Evolutionary conservation across 495 filamentous ascomycete genomes (phyloP).

Genomic region (Margaritispora aquatica): DNA sequence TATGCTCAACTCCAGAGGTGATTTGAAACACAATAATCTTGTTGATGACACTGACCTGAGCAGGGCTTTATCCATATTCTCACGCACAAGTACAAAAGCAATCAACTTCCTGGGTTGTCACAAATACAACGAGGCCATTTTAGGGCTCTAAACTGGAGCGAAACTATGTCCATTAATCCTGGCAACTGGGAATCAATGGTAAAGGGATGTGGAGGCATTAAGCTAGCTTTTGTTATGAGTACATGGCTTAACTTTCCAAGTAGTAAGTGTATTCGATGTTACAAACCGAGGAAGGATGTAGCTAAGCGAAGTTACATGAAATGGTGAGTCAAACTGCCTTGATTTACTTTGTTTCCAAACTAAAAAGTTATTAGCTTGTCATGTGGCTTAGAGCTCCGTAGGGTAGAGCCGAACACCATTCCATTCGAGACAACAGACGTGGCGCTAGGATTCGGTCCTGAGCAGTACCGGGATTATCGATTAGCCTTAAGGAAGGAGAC

Average conservation of each 20-base stretch:
- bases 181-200: background rate
- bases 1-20: conserved; percentile 2
- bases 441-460: background rate
- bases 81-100: background rate
- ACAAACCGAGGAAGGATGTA: background rate
- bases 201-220: background rate
- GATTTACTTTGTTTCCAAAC: background rate
- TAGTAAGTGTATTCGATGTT: conserved; percentile 3
- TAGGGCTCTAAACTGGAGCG: background rate
- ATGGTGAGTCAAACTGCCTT: background rate
- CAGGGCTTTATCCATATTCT: background rate
- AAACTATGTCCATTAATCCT: background rate
- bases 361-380: background rate
- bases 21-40: background rate
- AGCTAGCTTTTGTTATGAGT: conserved; percentile 5
- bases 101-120: background rate
- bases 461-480: background rate
- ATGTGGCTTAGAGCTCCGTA: conserved; percentile 4
- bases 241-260: background rate
- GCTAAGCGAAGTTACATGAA: background rate
- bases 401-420: conserved; percentile 2
- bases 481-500: background rate
- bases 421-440: conserved; percentile 1
- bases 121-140: background rate
- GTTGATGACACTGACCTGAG: background rate